phyloP scores from a whole-genome alignment of 148 eudicot genomes.

The Camellia sinensis region DNA sequence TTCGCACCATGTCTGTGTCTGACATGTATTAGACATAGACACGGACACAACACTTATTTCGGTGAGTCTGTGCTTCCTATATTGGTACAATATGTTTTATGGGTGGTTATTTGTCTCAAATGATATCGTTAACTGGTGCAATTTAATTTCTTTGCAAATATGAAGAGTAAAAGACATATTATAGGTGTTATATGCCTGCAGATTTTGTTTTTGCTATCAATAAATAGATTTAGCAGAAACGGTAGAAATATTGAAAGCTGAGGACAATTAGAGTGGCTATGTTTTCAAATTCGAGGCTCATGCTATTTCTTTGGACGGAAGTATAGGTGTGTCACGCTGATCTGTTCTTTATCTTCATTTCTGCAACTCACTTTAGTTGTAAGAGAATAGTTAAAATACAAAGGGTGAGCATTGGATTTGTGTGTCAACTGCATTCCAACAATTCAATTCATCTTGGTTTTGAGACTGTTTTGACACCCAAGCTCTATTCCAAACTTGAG shows the following conservation, averaged over 20 bases:
- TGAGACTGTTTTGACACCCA: neutral
- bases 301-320: neutral
- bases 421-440: neutral
- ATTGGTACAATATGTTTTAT: neutral
- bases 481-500: neutral
- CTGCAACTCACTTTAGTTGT: neutral
- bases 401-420: neutral
- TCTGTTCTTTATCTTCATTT: neutral
- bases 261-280: neutral
- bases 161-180: neutral
- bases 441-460: neutral
- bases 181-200: constrained; percentile 1
- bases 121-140: neutral
- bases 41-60: too few species aligned
- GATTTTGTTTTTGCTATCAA: constrained; percentile 2
- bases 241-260: too few species aligned
- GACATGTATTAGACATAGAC: too few species aligned
- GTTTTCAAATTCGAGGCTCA: neutral
- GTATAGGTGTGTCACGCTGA: neutral
- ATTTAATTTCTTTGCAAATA: neutral
- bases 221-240: neutral
- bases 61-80: too few species aligned
- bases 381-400: neutral
- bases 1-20: too few species aligned
- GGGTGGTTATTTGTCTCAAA: neutral